Evolutionary conservation across 768 basidiomycete species (phyloP).

Genomic region (Tubosaeta brunneosetosa): DNA sequence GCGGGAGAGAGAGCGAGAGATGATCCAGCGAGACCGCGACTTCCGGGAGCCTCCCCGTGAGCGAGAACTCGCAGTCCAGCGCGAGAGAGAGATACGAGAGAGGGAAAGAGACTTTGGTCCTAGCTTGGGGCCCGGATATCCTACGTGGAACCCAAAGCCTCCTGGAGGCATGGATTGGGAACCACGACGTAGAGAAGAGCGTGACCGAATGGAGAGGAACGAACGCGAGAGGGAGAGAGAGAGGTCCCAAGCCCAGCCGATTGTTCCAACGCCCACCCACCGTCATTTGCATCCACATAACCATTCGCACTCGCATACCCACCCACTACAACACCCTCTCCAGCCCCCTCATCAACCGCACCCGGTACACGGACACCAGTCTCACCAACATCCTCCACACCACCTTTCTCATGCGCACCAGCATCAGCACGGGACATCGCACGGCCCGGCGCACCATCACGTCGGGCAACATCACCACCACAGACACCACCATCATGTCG

Average conservation of each 20-base stretch:
- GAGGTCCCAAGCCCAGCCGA: slow-evolving; percentile 21
- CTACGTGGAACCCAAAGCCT: slow-evolving; percentile 33
- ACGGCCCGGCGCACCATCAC: slow-evolving; percentile 40
- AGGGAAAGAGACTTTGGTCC: slow-evolving; percentile 27
- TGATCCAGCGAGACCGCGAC: slow-evolving; percentile 28
- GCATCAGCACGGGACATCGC: slow-evolving; percentile 26
- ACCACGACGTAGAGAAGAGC: slow-evolving; percentile 34
- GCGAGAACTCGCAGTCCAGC: slow-evolving; percentile 16
- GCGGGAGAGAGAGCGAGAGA: slow-evolving; percentile 25
- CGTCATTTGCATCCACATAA: slow-evolving; percentile 32
- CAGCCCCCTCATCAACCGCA: slow-evolving; percentile 26
- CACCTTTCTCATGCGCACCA: slow-evolving; percentile 26
- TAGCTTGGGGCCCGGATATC: slow-evolving; percentile 14
- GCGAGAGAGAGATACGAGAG: slow-evolving; percentile 26
- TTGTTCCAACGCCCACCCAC: slow-evolving; percentile 24
- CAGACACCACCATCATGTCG: slow-evolving; percentile 35
- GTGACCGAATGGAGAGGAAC: slow-evolving; percentile 20
- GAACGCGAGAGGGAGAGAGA: slow-evolving; percentile 31
- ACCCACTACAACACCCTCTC: slow-evolving; percentile 26
- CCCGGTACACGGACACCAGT: slow-evolving; percentile 24
- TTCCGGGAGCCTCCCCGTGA: slow-evolving; percentile 22
- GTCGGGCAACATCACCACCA: slow-evolving; percentile 51
- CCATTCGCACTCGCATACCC: slow-evolving; percentile 32
- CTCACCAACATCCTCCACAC: slow-evolving; percentile 33
- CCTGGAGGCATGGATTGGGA: slow-evolving; percentile 29